A percentile compares a stretch with the other conserved stretches of the same genome.
phyloP scores from a whole-genome alignment of 2,329 filamentous ascomycete genomes.

The Exutisphaerella laricina region DNA sequence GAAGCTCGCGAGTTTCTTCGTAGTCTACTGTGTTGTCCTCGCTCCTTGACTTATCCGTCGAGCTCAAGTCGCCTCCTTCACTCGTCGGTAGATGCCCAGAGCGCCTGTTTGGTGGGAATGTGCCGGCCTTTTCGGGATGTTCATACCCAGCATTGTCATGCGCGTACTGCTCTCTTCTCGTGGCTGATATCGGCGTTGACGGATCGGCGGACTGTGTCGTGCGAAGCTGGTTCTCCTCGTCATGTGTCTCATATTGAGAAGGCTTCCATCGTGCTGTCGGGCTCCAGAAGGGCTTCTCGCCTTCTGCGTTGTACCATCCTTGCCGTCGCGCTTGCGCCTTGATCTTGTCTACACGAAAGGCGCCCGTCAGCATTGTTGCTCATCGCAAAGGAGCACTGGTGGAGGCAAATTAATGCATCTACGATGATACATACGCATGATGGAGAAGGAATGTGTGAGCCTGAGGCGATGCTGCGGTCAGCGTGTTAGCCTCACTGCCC shows the following conservation, averaged over 20 bases:
- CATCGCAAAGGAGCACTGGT: background rate
- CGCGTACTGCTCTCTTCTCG: constrained; percentile 5
- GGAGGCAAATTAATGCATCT: background rate
- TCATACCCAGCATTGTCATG: constrained; percentile 10
- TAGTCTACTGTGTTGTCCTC: constrained; percentile 2
- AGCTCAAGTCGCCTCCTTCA: constrained; percentile 9
- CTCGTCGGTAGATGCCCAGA: background rate
- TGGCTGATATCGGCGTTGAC: constrained; percentile 15
- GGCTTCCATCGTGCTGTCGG: constrained; percentile 23
- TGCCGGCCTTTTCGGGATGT: constrained; percentile 19
- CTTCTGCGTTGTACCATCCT: constrained; percentile 27
- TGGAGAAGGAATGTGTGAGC: background rate
- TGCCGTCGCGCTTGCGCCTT: constrained; percentile 26
- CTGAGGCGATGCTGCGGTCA: constrained; percentile 2
- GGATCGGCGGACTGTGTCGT: constrained; percentile 18
- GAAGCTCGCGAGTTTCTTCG: background rate
- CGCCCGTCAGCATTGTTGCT: constrained; percentile 10
- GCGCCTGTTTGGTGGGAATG: constrained; percentile 19
- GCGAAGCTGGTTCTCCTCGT: constrained; percentile 20
- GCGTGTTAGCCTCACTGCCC: background rate
- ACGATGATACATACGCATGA: constrained; percentile 9
- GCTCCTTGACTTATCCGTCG: constrained; percentile 13
- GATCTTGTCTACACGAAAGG: constrained; percentile 23
- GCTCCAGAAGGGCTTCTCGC: constrained; percentile 23
- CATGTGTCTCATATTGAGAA: constrained; percentile 5